Evolutionary conservation across 495 filamentous ascomycete genomes (phyloP).

Genomic region (Cairneyella variabilis): DNA sequence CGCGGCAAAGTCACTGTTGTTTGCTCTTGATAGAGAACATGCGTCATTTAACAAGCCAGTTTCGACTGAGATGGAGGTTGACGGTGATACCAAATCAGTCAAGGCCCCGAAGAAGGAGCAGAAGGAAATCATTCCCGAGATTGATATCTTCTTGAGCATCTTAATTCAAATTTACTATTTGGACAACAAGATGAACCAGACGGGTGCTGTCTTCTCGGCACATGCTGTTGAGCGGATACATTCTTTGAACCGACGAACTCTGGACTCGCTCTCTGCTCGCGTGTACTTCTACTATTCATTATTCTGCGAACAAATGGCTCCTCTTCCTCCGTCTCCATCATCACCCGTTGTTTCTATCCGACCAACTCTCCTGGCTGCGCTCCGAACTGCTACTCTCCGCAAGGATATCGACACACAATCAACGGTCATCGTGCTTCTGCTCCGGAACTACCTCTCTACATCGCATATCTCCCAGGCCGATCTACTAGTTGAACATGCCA

Average conservation of each 20-base stretch:
- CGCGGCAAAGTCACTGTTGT: slow-evolving; percentile 65
- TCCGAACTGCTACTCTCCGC: slow-evolving; percentile 87
- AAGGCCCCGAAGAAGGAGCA: slow-evolving; percentile 50
- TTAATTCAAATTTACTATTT: slow-evolving; percentile 85
- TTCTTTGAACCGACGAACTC: slow-evolving; percentile 82
- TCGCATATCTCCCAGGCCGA: slow-evolving; percentile 97
- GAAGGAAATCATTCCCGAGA: slow-evolving; percentile 81
- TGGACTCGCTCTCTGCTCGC: slow-evolving; percentile 89
- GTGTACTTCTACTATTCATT: slow-evolving; percentile 97
- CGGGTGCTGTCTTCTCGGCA: slow-evolving; percentile 78
- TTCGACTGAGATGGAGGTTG: slow-evolving; percentile 72
- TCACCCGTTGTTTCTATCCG: slow-evolving; percentile 83
- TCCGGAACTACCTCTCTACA: slow-evolving; percentile 93
- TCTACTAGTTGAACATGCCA: slow-evolving; percentile 87
- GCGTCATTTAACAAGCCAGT: slow-evolving; percentile 52
- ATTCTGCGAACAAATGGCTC: slow-evolving; percentile 85
- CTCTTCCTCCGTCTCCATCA: slow-evolving; percentile 80
- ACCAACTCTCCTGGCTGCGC: slow-evolving; percentile 77
- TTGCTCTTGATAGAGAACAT: slow-evolving; percentile 59
- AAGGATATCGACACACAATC: slow-evolving; percentile 97
- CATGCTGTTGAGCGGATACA: slow-evolving; percentile 80
- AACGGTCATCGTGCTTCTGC: slow-evolving; percentile 86
- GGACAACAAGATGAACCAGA: slow-evolving; percentile 73
- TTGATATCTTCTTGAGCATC: slow-evolving; percentile 88
- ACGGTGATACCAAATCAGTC: slow-evolving; percentile 49